Conservation (phyloP, 2,329 filamentous ascomycete species). For the Aspergillus unguis region DNA sequence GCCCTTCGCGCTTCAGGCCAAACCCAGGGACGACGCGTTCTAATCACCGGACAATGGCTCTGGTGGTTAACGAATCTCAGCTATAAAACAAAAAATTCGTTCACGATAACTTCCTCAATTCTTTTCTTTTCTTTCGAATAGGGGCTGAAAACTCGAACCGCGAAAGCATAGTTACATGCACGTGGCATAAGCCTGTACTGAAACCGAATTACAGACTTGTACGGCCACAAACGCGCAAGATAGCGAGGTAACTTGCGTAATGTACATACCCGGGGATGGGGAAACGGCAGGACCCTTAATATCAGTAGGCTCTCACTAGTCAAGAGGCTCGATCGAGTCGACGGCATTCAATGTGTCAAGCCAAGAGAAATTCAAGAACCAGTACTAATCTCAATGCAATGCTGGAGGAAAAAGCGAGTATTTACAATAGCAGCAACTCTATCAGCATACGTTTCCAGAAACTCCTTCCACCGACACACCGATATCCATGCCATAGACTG, state of each 20-base stretch:
- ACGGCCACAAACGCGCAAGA: not conserved
- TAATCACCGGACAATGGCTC: not conserved
- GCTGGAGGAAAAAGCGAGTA: not conserved
- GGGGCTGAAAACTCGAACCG: constrained; percentile 2
- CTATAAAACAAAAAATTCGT: too few species aligned
- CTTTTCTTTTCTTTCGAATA: not conserved
- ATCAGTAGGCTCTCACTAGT: too few species aligned
- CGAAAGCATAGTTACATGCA: constrained; percentile 1
- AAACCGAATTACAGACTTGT: not conserved
- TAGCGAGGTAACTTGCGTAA: not conserved
- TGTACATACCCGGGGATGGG: not conserved
- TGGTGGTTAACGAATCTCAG: too few species aligned
- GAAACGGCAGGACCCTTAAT: not conserved
- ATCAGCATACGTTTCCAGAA: constrained; percentile 17
- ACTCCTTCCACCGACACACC: constrained; percentile 21
- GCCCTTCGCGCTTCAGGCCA: constrained; percentile 1
- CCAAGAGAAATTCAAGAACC: not conserved
- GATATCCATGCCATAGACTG: constrained; percentile 18
- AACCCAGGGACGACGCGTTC: not conserved
- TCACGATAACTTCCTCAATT: not conserved
- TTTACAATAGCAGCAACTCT: constrained; percentile 12
- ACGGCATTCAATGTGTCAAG: not conserved
- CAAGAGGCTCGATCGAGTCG: not conserved
- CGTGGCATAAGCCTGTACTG: constrained; percentile 5
- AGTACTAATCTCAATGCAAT: not conserved